These are phyloP conservation scores for Favolaschia claudopus DNA, from an alignment of 768 basidiomycete species.

Conservation along the genomic window DNA sequence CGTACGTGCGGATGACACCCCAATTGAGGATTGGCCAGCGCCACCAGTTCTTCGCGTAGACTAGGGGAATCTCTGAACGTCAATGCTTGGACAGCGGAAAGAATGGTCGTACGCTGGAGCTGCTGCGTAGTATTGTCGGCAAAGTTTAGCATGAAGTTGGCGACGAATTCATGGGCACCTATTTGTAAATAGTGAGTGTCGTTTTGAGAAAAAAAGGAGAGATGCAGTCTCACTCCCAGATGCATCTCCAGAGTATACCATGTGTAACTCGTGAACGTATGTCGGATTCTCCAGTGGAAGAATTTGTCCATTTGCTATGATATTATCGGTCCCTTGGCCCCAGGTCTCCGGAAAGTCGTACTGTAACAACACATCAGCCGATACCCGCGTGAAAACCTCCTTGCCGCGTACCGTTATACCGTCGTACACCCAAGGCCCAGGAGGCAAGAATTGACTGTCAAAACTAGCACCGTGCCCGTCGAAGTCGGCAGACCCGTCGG, in stretches of 20 bases:
- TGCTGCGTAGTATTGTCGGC: constrained; percentile 17
- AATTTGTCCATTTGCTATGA: too few relatives aligned
- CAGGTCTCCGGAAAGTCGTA: constrained; percentile 12
- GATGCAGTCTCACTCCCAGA: too few relatives aligned
- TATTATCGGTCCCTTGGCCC: too few relatives aligned
- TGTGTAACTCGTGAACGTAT: too few relatives aligned
- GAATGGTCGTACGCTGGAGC: background rate
- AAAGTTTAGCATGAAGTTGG: constrained; percentile 9
- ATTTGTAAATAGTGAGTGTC: background rate
- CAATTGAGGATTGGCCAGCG: constrained; percentile 17
- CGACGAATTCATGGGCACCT: constrained; percentile 17
- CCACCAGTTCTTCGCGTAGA: constrained; percentile 22
- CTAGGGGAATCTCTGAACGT: background rate
- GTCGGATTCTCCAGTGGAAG: too few relatives aligned
- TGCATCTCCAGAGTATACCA: too few relatives aligned
- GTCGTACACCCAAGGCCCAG: constrained; percentile 14
- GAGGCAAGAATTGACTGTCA: constrained; percentile 16
- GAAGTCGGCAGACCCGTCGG: constrained; percentile 13
- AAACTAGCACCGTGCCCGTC: constrained; percentile 17
- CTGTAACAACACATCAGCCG: background rate
- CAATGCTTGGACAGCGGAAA: background rate
- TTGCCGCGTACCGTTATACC: constrained; percentile 1
- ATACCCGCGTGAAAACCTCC: too few relatives aligned
- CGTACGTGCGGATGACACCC: constrained; percentile 17
- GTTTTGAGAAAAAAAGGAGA: too few relatives aligned